Base-by-base conservation (phyloP, 2,329 filamentous ascomycete species). In the Diplodia scrobiculata region DNA sequence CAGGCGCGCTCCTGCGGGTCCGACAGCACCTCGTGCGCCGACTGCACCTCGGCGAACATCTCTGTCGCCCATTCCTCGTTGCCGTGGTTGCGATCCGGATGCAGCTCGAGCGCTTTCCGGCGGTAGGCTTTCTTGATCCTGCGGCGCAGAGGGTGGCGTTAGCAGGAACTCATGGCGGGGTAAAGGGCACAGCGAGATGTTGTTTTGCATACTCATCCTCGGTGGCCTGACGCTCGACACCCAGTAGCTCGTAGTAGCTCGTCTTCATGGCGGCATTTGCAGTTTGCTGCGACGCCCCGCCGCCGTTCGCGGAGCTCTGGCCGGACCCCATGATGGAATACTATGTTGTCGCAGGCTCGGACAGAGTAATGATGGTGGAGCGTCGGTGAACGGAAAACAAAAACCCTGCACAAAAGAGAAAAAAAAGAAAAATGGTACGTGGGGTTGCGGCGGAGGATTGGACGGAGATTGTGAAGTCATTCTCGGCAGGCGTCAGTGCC, bases 41-140 rank as follows among this genome's bases (percentile, higher is more conserved):
- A 86, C 77, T 97, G 94, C 32, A 98, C 84, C 74, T 97, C 92
- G 59, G 95, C 92, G 75, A 99, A 99, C 63, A 89, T 87, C 70
- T 83, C 86, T 1, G 95, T 99, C 2, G 94, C 89, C 69, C 87
- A 86, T 73, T 96, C 92, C 68, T 90, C 88, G 74, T 97, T 89
- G 72, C 91, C 89, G 76, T 90, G 89, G 77, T 99, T 99, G 71
- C 93, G 90, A 78, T 99, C 95, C 0, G 95, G 95, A 76, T 99
- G 95, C 10, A 98, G 84, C 76, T 97, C 92, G 58, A 99, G 86
- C 1, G 95, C 95, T 76, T 94, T 97, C 68, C 82, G 88, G 69
- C 92, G 87, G 78, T 99, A 99, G 14, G 93, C 92, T 73, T 92
- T 96, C 74, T 97, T 97, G 73, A 99, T 92, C 69, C 90, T 94